These are phyloP conservation scores for Sporothrix humicola DNA, from an alignment of 2,329 filamentous ascomycete species.

Conservation along the genomic window DNA sequence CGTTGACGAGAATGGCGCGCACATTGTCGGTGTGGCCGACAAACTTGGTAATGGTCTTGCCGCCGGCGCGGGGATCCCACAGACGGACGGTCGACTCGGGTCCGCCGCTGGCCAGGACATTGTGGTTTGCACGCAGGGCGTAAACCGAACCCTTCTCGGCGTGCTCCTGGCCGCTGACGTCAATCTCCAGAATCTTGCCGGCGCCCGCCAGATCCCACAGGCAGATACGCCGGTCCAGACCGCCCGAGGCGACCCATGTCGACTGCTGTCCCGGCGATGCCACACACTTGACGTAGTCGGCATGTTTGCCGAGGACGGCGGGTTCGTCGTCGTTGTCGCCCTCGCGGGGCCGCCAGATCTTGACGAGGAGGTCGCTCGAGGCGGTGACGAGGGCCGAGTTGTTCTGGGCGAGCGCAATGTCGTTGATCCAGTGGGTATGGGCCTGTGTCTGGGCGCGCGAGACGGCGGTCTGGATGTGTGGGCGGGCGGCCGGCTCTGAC, in stretches of 20 bases:
- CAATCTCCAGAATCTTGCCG: slow-evolving; percentile 85
- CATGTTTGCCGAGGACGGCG: slow-evolving; percentile 85
- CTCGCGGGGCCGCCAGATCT: slow-evolving; percentile 82
- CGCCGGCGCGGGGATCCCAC: slow-evolving; percentile 85
- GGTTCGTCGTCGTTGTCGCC: slow-evolving; percentile 70
- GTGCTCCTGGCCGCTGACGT: slow-evolving; percentile 81
- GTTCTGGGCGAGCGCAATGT: slow-evolving; percentile 79
- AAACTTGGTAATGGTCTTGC: slow-evolving; percentile 88
- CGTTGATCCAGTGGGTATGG: slow-evolving; percentile 96
- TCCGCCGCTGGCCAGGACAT: slow-evolving; percentile 86
- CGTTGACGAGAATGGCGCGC: slow-evolving; percentile 85
- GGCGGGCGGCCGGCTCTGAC: slow-evolving; percentile 42
- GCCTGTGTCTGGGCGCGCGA: slow-evolving; percentile 70
- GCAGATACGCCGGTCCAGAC: slow-evolving; percentile 87
- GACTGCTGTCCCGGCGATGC: slow-evolving; percentile 69
- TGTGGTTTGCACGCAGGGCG: slow-evolving; percentile 78
- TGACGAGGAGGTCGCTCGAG: slow-evolving; percentile 92
- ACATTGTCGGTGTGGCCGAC: slow-evolving; percentile 96
- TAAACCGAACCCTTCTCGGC: slow-evolving; percentile 95
- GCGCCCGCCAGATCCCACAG: slow-evolving; percentile 91
- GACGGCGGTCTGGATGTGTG: slow-evolving; percentile 51
- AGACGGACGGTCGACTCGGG: slow-evolving; percentile 91
- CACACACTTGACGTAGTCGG: slow-evolving; percentile 95
- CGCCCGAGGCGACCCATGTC: slow-evolving; percentile 92
- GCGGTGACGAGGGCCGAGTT: slow-evolving; percentile 83